These are phyloP conservation scores for Mrakia frigida DNA, from an alignment of 768 basidiomycete species.

Conservation along the genomic window DNA sequence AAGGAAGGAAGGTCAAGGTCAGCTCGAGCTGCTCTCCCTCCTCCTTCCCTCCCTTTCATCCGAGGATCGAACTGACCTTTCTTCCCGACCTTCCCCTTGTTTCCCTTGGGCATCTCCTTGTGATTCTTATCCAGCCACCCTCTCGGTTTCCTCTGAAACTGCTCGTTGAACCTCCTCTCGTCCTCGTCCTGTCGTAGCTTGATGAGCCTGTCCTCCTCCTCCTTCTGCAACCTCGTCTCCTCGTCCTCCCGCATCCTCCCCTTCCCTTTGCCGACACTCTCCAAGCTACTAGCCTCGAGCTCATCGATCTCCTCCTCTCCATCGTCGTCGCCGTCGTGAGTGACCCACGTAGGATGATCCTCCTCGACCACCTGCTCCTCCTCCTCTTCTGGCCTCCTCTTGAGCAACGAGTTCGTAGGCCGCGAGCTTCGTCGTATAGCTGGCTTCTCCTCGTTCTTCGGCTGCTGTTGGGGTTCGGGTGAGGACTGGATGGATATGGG, in stretches of 20 bases:
- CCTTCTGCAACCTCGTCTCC: neutral
- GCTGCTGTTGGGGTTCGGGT: neutral
- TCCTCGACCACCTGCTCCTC: too few relatives aligned
- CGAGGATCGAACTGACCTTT: neutral
- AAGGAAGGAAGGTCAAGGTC: neutral
- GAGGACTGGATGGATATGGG: constrained; percentile 1
- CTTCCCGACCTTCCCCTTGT: neutral
- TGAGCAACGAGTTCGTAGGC: neutral
- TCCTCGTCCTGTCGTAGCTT: neutral
- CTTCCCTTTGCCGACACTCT: neutral
- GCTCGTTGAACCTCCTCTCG: neutral
- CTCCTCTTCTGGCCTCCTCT: neutral
- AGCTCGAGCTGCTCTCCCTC: neutral
- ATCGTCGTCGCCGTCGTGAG: neutral
- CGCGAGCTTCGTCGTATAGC: neutral
- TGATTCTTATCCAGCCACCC: neutral
- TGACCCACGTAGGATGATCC: neutral
- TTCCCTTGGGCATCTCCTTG: too few relatives aligned
- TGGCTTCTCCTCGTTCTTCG: neutral
- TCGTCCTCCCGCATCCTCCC: neutral
- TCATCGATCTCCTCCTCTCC: neutral
- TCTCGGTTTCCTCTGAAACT: constrained; percentile 1
- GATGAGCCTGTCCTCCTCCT: neutral
- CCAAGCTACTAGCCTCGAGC: neutral
- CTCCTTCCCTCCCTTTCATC: neutral